Conservation (phyloP, 768 basidiomycete species). For the Tricholoma bakamatsutake region DNA sequence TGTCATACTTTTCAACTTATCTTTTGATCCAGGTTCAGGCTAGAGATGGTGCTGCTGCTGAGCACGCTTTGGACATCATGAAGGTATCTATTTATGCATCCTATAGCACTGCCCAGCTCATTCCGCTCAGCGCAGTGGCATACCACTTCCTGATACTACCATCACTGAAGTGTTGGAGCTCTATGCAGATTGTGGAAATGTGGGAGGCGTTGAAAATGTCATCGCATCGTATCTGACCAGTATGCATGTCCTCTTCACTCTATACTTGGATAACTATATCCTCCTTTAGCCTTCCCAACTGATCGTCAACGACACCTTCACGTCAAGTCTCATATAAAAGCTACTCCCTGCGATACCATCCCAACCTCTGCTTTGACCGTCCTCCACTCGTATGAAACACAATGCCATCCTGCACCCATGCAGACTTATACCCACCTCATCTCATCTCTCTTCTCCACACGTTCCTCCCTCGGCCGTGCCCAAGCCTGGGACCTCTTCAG, state of each 20-base stretch:
- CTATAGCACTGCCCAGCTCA: background rate
- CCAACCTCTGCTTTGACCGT: slow-evolving; percentile 59
- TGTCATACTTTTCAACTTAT: slow-evolving; percentile 2
- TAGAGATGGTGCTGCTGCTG: slow-evolving; percentile 43
- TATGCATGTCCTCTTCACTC: slow-evolving; percentile 19
- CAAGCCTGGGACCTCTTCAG: slow-evolving; percentile 93
- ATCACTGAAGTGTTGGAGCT: slow-evolving; percentile 43
- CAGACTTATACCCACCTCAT: slow-evolving; percentile 71
- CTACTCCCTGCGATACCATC: slow-evolving; percentile 39
- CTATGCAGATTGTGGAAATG: slow-evolving; percentile 42
- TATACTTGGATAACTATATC: background rate
- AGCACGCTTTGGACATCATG: slow-evolving; percentile 49
- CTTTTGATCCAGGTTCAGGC: slow-evolving; percentile 33
- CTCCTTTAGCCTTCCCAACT: slow-evolving; percentile 34
- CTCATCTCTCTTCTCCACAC: slow-evolving; percentile 44
- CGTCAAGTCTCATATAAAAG: slow-evolving; percentile 57
- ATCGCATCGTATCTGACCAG: slow-evolving; percentile 38
- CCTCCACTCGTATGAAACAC: slow-evolving; percentile 68
- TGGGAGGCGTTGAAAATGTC: slow-evolving; percentile 38
- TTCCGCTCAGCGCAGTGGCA: slow-evolving; percentile 33
- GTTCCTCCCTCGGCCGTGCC: slow-evolving; percentile 49
- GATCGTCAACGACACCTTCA: slow-evolving; percentile 65
- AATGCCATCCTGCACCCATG: slow-evolving; percentile 60
- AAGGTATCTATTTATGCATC: slow-evolving; percentile 27
- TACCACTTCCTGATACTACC: slow-evolving; percentile 34